phyloP scores from a whole-genome alignment of 768 basidiomycete genomes.

The Naematelia aurantialba region DNA sequence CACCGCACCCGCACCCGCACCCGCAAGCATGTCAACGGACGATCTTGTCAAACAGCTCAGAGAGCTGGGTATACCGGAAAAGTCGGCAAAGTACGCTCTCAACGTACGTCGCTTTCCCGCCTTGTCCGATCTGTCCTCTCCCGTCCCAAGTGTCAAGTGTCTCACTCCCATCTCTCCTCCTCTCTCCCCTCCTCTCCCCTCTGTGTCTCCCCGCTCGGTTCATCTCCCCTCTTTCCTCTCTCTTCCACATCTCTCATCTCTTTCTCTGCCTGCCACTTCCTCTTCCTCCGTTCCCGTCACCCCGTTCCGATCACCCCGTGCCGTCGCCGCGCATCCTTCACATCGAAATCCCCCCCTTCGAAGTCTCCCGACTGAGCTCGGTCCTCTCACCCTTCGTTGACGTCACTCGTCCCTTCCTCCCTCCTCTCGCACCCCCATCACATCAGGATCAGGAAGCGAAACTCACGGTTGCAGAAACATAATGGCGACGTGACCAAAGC shows the following conservation, averaged over 20 bases:
- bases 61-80: slow-evolving; percentile 41
- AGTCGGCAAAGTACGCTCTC: slow-evolving; percentile 42
- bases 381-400: too few relatives aligned
- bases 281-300: neutral
- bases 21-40: neutral
- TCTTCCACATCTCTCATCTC: neutral
- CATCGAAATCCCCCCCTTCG: too few relatives aligned
- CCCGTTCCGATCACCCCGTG: too few relatives aligned
- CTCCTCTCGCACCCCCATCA: neutral
- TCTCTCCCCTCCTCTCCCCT: too few relatives aligned
- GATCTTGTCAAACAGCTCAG: slow-evolving; percentile 34
- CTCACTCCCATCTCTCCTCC: too few relatives aligned
- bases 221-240: too few relatives aligned
- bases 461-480: slow-evolving; percentile 25
- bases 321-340: too few relatives aligned
- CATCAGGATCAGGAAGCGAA: neutral
- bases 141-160: too few relatives aligned
- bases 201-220: too few relatives aligned
- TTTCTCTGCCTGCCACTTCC: neutral
- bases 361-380: too few relatives aligned
- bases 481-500: slow-evolving; percentile 42
- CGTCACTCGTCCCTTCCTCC: neutral
- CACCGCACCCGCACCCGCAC: too few relatives aligned
- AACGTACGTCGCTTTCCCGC: slow-evolving; percentile 20
- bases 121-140: neutral